Base-by-base conservation (phyloP, 129 eudicot genomes). In the Arctium minus region DNA sequence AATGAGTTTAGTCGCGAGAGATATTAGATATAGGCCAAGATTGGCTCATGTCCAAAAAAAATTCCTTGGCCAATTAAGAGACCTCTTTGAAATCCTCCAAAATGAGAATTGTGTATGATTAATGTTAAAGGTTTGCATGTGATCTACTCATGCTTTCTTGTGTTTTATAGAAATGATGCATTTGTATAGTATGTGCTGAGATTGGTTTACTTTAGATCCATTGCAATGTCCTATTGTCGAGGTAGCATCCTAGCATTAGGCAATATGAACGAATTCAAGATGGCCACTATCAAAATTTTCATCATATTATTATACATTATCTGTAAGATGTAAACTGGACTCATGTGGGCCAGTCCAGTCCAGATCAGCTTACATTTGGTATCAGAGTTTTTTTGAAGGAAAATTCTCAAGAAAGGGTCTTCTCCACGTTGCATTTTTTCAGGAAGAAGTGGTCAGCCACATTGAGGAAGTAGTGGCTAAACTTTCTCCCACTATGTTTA, bases 191-290 rank as follows among this genome's bases (percentile, higher is more conserved):
- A 18, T n/a, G 40, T 72, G 72, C 12, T 11, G 50, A 32, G 78
- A 8, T 29, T n/a, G 17, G 60, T 71, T 81, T 72, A 78, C 36
- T 80, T 68, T 67, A 69, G 82, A 79, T 79, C 69, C 68, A 39
- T 13, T 42, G 75, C 69, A 68, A 64, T 69, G 74, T 60, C 68
- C 29, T 44, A 11, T 44, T 8, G 9, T 39, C 31, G 1, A 22
- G 73, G 81, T 78, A 64, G 36, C 32, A 39, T 78, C 81, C 64
- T 39, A 64, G 74, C 46, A 80, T 18, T 46, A 70, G 48, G 48
- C 70, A 70, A 48, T 80, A 48, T 70, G 39, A 17, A 71, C 12
- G 17, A 27, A 80, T 22, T 56, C 73, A 38, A 18, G 60, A 53
- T 72, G 73, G 27, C 79, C 78, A 72, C 48, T 70, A 1, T 17